Base-by-base conservation (phyloP, 2,329 filamentous ascomycete species). In the Xylaria sp. region DNA sequence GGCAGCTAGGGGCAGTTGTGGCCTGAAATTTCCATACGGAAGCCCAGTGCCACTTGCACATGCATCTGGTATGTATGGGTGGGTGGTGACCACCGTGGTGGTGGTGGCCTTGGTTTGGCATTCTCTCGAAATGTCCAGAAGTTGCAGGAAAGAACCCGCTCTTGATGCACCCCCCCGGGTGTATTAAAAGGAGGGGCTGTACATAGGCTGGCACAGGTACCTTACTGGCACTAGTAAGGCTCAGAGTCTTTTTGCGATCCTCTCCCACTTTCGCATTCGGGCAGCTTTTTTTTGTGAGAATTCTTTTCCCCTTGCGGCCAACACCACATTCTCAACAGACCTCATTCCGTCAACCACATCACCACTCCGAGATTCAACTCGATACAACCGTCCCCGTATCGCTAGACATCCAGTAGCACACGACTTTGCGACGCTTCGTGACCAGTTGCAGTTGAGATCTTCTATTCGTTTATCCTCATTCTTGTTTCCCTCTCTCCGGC, bases 401-500 rank as follows among this genome's bases (percentile, higher is more conserved):
- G 49, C 47, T n/a, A 50, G 40, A 45, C 43, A 41, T 47, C 38
- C 45, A 42, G 39, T 48, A 29, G 44, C 37, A 50, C 52, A 45
- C 42, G 43, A 54, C 54, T 51, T 56, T 39, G 42, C 52, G 56
- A 61, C 56, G 52, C 54, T 61, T 56, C 50, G 42, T 54, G 48
- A 56, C 24, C 39, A 42, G 52, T 56, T 52, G 52, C 55, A 59
- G 45, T 60, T 44, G 52, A 58, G 58, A 41, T 44, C 34, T 48
- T 52, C 54, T 50, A 56, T 57, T 63, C 61, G 59, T 61, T 62
- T 56, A 63, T 43, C 20, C 54, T 52, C 42, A 42, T 21, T 47
- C 46, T 48, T 48, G 44, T 50, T 47, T 26, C 43, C 47, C 61
- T 63, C 57, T 69, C 63, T 67, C 70, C 71, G 77, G 61, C 74